A percentile compares a stretch with the other conserved stretches of the same genome.
Conservation (phyloP, 495 filamentous ascomycete species). For the Neurospora africana region DNA sequence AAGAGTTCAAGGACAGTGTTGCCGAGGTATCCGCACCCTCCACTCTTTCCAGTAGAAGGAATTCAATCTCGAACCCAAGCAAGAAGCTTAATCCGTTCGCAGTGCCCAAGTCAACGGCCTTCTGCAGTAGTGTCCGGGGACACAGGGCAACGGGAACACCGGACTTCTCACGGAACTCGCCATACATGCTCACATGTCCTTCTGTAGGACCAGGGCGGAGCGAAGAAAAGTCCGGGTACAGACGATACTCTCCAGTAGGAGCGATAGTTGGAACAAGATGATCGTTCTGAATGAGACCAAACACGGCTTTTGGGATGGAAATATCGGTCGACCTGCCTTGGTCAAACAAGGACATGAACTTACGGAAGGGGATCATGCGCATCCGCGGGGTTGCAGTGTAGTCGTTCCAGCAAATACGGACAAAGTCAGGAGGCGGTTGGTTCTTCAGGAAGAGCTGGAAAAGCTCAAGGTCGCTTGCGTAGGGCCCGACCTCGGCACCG, state of each 20-base stretch:
- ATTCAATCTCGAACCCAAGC: slow-evolving; percentile 76
- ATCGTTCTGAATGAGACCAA: slow-evolving; percentile 53
- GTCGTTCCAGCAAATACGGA: slow-evolving; percentile 71
- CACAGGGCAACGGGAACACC: slow-evolving; percentile 38
- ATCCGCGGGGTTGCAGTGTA: slow-evolving; percentile 61
- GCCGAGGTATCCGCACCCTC: slow-evolving; percentile 16
- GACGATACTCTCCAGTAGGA: slow-evolving; percentile 47
- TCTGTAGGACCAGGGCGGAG: slow-evolving; percentile 44
- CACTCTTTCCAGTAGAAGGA: slow-evolving; percentile 51
- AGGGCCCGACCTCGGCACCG: slow-evolving; percentile 4
- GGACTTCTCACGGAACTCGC: slow-evolving; percentile 44
- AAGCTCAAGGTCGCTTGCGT: slow-evolving; percentile 28
- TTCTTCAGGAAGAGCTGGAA: slow-evolving; percentile 51
- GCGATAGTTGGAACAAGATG: slow-evolving; percentile 27
- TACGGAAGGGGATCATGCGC: slow-evolving; percentile 57
- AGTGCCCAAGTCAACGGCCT: slow-evolving; percentile 37
- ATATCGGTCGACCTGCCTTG: slow-evolving; percentile 40
- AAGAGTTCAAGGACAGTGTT: slow-evolving; percentile 6
- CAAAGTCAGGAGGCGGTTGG: slow-evolving; percentile 56
- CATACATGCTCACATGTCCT: slow-evolving; percentile 50
- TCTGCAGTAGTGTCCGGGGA: slow-evolving; percentile 46
- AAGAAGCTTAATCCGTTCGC: slow-evolving; percentile 42
- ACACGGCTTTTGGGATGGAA: slow-evolving; percentile 42
- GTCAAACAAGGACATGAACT: slow-evolving; percentile 49
- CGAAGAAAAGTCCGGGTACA: slow-evolving; percentile 51